phyloP scores from a whole-genome alignment of 352 stramenopile species.

The Lagenidium giganteum region DNA sequence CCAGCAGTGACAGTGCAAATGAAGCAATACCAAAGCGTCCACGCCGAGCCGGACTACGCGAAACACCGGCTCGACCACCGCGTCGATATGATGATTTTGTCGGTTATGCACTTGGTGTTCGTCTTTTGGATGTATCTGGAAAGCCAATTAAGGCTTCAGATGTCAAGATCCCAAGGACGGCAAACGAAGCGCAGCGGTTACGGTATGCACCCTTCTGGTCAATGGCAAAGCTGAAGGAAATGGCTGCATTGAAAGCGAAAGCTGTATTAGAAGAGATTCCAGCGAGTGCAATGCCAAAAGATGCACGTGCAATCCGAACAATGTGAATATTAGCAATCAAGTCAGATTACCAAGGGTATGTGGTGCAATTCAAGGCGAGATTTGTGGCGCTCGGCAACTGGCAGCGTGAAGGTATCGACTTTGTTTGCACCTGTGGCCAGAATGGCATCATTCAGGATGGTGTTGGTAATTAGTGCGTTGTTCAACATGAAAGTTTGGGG shows the following conservation, averaged over 20 bases:
- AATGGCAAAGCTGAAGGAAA: not conserved
- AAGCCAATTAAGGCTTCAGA: too few relatives aligned
- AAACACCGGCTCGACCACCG: too few relatives aligned
- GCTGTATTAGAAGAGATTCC: not conserved
- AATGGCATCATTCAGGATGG: not conserved
- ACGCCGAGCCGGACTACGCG: too few relatives aligned
- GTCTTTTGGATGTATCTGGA: too few relatives aligned
- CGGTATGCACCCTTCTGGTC: not conserved
- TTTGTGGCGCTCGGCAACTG: conserved; percentile 1
- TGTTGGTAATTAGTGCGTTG: not conserved
- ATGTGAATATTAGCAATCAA: conserved; percentile 4
- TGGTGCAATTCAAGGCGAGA: conserved; percentile 1
- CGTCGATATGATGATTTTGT: too few relatives aligned
- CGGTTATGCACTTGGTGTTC: too few relatives aligned
- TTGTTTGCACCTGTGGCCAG: conserved; percentile 1
- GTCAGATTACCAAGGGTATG: conserved; percentile 1
- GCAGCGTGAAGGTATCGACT: conserved; percentile 3
- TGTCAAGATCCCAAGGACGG: too few relatives aligned
- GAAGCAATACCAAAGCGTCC: too few relatives aligned
- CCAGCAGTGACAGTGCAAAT: too few relatives aligned
- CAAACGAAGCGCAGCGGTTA: not conserved
- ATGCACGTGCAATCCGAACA: not conserved
- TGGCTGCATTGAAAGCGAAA: not conserved
- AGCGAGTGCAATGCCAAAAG: not conserved
- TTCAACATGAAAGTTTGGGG: not conserved